These are phyloP conservation scores for Diospyros lotus DNA, from an alignment of 148 eudicot species.

Conservation along the genomic window DNA sequence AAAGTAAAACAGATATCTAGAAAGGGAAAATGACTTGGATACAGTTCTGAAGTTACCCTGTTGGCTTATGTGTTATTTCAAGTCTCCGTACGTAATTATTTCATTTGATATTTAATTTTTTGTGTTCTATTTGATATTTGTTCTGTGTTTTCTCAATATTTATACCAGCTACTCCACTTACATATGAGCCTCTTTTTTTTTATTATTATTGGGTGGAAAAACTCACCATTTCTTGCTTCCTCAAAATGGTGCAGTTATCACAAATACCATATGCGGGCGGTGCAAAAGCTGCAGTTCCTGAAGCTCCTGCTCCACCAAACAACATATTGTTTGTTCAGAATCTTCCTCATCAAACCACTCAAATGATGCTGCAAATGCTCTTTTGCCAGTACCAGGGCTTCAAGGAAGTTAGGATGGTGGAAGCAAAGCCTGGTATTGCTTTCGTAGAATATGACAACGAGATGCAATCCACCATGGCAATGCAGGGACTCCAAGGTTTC, in stretches of 20 bases:
- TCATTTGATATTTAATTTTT: no score
- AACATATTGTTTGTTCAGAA: conserved; percentile 82
- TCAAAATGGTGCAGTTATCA: conserved; percentile 54
- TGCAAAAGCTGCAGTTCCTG: conserved; percentile 55
- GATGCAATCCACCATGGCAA: conserved; percentile 69
- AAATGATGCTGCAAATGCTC: conserved; percentile 83
- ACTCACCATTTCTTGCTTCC: conserved; percentile 1
- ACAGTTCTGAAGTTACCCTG: no score
- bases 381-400: conserved; percentile 78
- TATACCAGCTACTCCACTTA: background rate
- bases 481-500: conserved; percentile 81
- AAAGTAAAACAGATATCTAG: background rate
- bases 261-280: conserved; percentile 75
- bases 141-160: background rate
- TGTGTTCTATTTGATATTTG: background rate
- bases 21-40: background rate
- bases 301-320: conserved; percentile 88
- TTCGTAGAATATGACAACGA: conserved; percentile 88
- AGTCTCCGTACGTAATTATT: no score
- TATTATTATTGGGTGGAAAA: background rate
- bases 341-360: conserved; percentile 78
- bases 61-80: no score
- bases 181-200: background rate
- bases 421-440: conserved; percentile 93
- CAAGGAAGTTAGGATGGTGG: conserved; percentile 95